Evolutionary conservation across 306 rosid species (phyloP).

Genomic region (Acacia confusa): DNA sequence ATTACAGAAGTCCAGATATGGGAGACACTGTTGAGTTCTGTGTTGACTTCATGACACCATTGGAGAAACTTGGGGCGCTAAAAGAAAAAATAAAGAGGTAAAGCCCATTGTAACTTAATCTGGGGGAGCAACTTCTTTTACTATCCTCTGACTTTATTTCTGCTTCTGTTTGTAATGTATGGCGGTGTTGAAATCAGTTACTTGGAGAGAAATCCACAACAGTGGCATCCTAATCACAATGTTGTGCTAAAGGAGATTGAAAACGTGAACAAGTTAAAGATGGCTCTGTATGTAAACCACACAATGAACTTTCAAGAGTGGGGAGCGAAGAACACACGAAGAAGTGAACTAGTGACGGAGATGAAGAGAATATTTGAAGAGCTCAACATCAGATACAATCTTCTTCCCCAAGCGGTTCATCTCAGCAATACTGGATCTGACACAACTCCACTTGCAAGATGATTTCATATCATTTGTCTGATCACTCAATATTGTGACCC

Average conservation of each 20-base stretch:
- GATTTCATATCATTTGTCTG: slow-evolving; percentile 11
- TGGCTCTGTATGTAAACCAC: slow-evolving; percentile 63
- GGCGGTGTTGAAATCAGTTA: slow-evolving; percentile 39
- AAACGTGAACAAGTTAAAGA: slow-evolving; percentile 68
- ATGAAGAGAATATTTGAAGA: slow-evolving; percentile 79
- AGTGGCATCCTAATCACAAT: slow-evolving; percentile 68
- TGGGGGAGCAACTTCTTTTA: neutral
- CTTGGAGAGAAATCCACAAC: slow-evolving; percentile 59
- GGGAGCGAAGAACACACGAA: slow-evolving; percentile 62
- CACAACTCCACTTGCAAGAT: slow-evolving; percentile 30
- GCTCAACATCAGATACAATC: slow-evolving; percentile 70
- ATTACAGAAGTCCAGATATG: slow-evolving; percentile 92
- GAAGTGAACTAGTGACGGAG: slow-evolving; percentile 68
- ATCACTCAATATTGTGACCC: neutral
- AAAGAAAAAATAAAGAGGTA: slow-evolving; percentile 60
- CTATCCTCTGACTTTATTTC: neutral
- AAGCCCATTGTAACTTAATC: slow-evolving; percentile 24
- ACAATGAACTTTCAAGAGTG: slow-evolving; percentile 83
- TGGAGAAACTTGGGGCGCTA: slow-evolving; percentile 69
- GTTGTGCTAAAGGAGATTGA: slow-evolving; percentile 69
- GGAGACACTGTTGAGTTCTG: slow-evolving; percentile 64
- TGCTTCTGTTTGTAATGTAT: slow-evolving; percentile 3
- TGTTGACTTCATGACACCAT: slow-evolving; percentile 64
- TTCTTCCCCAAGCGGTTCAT: slow-evolving; percentile 71
- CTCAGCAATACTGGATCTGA: slow-evolving; percentile 45